Evolutionary conservation across 148 eudicot species (phyloP), one percentile per base, ranked within the genome.

Genomic region (Rhododendron vialii): DNA sequence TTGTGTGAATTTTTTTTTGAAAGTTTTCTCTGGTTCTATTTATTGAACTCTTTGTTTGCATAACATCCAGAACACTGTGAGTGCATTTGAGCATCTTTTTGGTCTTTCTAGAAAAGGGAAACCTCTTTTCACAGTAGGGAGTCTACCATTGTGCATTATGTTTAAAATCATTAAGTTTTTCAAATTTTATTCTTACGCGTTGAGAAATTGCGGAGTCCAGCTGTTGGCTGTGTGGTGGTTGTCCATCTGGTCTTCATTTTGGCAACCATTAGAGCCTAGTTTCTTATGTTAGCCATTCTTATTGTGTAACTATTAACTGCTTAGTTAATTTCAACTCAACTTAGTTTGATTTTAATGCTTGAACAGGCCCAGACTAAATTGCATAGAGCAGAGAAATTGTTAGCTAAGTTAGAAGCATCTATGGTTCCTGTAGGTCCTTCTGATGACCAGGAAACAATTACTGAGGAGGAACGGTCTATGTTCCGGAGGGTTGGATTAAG

Each of bases 391-490:
- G 99, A 95, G 92, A 92, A 71, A 84, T 83, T 94, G 88, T 87
- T 97, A 82, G 85, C 96, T 43, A 97, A 95, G 89, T 94, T 97
- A 85, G 94, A 94, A 87, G 90, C 90, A 89, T 94, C 98, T 33
- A 94, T 96, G 99, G 82, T 93, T 67, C 99, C 99, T 59, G 90
- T 88, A 86, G 94, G 91, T 85, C 98, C 99, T 85, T 91, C 95
- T 78, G 96, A 97, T 86, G 99, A 97, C 82, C 98, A 88, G 90
- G 99, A 97, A 93, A 95, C 98, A 82, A 93, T 97, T 74, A 97
- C 99, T 47, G 98, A 95, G 80, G 99, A 97, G 89, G 99, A 97
- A 89, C 89, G 95, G 84, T 90, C 91, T 77, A 97, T 96, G 91
- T 95, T 90, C 84, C 95, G 98, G 59, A 90, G 88, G 87, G 95